Conservation (phyloP, 2,329 filamentous ascomycete genomes). For the Akanthomyces muscarius region DNA sequence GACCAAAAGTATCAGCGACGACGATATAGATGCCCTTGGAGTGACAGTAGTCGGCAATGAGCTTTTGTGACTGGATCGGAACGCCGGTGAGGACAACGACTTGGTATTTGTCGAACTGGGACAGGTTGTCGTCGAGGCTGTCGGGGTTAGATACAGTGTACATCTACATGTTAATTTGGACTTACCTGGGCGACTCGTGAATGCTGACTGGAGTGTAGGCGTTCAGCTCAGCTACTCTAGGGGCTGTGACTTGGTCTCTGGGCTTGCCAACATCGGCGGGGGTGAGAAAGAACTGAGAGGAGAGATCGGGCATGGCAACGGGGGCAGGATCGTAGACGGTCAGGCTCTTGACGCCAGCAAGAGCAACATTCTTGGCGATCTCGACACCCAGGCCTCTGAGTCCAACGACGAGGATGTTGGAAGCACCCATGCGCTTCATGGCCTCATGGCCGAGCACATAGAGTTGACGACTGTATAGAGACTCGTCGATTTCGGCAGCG, state of each 20-base stretch:
- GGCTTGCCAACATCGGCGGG: constrained; percentile 87
- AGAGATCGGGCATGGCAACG: constrained; percentile 81
- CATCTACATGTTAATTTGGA: background rate
- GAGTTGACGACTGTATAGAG: constrained; percentile 70
- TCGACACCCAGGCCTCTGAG: constrained; percentile 94
- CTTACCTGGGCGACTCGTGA: constrained; percentile 56
- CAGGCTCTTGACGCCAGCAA: constrained; percentile 96
- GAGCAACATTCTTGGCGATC: constrained; percentile 97
- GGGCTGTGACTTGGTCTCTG: constrained; percentile 79
- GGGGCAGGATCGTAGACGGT: constrained; percentile 88
- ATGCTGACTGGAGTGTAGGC: constrained; percentile 89
- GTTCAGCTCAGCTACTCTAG: constrained; percentile 89
- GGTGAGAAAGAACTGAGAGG: constrained; percentile 94
- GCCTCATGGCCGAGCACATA: constrained; percentile 72
- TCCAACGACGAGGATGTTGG: constrained; percentile 87
- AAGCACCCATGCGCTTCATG: constrained; percentile 99
- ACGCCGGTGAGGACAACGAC: constrained; percentile 87
- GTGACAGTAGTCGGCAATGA: constrained; percentile 90
- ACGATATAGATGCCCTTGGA: constrained; percentile 88
- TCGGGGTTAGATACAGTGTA: constrained; percentile 17
- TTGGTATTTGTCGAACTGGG: constrained; percentile 85
- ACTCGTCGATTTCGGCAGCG: constrained; percentile 64
- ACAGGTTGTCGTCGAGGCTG: constrained; percentile 71
- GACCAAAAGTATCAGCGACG: constrained; percentile 81
- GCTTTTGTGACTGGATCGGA: constrained; percentile 72